Base-by-base conservation (phyloP, 1,139 yeast species). In the Scheffersomyces stambukii region DNA sequence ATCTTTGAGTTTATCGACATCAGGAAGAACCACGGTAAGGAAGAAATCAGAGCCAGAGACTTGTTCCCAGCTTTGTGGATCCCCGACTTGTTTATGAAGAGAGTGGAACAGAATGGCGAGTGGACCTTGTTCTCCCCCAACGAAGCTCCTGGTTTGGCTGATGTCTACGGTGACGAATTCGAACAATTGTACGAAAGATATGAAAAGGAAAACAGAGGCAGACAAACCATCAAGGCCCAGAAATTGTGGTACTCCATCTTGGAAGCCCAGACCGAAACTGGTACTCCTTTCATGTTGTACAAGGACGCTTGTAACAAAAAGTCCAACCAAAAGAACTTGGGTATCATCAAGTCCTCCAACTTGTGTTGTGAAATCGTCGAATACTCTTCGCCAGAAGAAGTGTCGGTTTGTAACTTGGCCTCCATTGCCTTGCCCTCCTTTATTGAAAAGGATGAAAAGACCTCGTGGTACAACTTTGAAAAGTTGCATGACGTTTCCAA, bases 1-100 rank as follows among this genome's bases (percentile, higher is more conserved):
- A 73, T 85, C 33, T 80, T 83, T 52, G 95, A 84, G 36, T 81
- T 85, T 51, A 64, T 85, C 32, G 93, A 85, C 43, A 74, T 85
- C 43, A 77, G 94, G 58, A 85, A 85, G 63, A 85, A 84, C 55
- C 95, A 85, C 52, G 95, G 95, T 41, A 85, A 83, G 51, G 95
- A 85, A 60, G 95, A 85, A 62, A 72, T 80, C 47, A 76, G 95
- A 56, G 95, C 95, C 8, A 75, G 95, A 55, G 95, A 85, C 54
- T 66, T 85, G 52, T 86, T 85, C 70, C 79, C 84, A 46, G 95
- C 94, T n/a, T 70, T 85, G 41, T 85, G 95, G 95, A 76, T 85
- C 41, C 85, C 95, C 7, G 95, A 85, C 56, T 64, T 86, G 53
- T 85, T 85, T 62, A 85, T 85, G 95, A 73, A 81, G 63, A 76